Evolutionary conservation across 805 yeast species (phyloP), one percentile per base, ranked within the genome.

Genomic region (Candida tammaniensis): DNA sequence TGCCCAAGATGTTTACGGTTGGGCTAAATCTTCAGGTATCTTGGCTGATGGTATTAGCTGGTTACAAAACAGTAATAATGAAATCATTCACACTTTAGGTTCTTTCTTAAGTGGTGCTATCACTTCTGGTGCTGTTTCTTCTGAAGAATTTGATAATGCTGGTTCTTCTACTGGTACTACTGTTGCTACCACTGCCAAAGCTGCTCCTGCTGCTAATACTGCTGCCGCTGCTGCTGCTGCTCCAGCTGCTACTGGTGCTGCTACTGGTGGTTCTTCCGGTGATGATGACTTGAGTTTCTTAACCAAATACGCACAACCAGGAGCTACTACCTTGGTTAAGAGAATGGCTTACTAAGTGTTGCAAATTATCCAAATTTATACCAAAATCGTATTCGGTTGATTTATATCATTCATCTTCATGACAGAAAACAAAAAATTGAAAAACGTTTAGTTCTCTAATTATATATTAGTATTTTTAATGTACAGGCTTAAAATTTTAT

Each of bases 11-110:
- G 37, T 64, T 24, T 61, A 48, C 54, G 21, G 24, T 26, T 66
- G 68, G 68, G 59, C 68, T 39, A 59, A 64, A 50, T 36, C 46
- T 13, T 51, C 57, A 10, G 71, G 71, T 40, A 24, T 65, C 18
- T 55, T 64, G 46, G 40, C 43, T 34, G 25, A 48, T 4, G 58
- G 52, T 32, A 43, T 64, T 27, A 26, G 48, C 51, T 48, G 68
- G 64, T 39, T 44, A 25, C 49, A 54, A 25, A 44, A 52, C 19
- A 49, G 48, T 40, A 48, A 33, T 20, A 36, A 40, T 25, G 18
- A 25, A 43, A 43, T 47, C 24, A 29, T 44, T 23, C 24, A 26
- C 14, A 35, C 44, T 21, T 32, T 46, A 19, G 48, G 48, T 27
- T 16, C 24, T 11, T 51, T 61, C 55, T 38, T 64, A 18, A 59